Conservation (phyloP, 2,329 filamentous ascomycete species). For the Fusarium abutilonis region DNA sequence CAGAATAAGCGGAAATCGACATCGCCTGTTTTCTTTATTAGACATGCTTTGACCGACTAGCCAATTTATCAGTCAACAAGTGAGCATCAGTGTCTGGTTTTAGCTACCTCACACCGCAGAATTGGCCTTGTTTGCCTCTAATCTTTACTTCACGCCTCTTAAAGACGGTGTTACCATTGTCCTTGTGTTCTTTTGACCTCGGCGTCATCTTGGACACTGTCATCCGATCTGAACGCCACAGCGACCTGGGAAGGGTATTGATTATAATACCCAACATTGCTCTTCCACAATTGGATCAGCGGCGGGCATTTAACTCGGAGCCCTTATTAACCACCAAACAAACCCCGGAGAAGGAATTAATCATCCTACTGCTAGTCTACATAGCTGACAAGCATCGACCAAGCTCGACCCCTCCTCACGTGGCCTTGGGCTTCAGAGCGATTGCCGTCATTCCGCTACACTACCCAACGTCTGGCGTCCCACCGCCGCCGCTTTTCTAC, state of each 20-base stretch:
- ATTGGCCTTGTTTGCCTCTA: slow-evolving; percentile 2
- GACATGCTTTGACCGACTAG: slow-evolving; percentile 2
- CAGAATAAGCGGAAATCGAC: slow-evolving; percentile 6
- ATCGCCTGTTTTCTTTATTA: slow-evolving; percentile 14
- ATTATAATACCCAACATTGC: slow-evolving; percentile 3
- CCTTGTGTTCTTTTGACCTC: slow-evolving; percentile 11
- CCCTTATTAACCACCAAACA: slow-evolving; percentile 21
- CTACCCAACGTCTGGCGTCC: slow-evolving; percentile 19
- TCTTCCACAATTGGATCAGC: not conserved
- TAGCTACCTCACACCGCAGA: slow-evolving; percentile 10
- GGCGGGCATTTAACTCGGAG: slow-evolving; percentile 11
- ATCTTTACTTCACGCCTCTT: slow-evolving; percentile 1
- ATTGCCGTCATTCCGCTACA: slow-evolving; percentile 40
- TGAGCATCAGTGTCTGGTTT: slow-evolving; percentile 1
- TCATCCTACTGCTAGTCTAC: slow-evolving; percentile 19
- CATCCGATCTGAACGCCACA: slow-evolving; percentile 25
- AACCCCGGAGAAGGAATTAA: slow-evolving; percentile 17
- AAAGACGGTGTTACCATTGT: slow-evolving; percentile 5
- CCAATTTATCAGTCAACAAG: not conserved
- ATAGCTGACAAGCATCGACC: slow-evolving; percentile 36
- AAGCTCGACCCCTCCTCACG: slow-evolving; percentile 45
- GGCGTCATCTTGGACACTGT: slow-evolving; percentile 26
- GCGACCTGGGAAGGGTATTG: not conserved
- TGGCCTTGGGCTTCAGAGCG: slow-evolving; percentile 36
- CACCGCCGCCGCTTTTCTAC: slow-evolving; percentile 29